These are phyloP conservation scores for Rhizodiscina lignyota DNA, from an alignment of 495 filamentous ascomycete species.

Conservation along the genomic window DNA sequence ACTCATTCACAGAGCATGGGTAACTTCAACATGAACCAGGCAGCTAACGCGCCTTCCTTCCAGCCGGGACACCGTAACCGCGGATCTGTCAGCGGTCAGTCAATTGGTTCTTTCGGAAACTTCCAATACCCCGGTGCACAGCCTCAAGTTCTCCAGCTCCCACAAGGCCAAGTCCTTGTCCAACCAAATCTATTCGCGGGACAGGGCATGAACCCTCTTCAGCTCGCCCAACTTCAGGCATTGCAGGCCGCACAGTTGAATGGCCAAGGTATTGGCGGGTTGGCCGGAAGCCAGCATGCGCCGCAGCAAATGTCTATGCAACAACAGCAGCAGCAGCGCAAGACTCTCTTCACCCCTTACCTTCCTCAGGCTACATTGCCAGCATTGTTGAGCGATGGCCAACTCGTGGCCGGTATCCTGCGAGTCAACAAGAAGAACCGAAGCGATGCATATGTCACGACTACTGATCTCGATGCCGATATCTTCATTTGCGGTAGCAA, in stretches of 20 bases:
- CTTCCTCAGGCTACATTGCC: slow-evolving; percentile 89
- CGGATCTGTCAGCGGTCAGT: slow-evolving; percentile 72
- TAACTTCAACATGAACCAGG: slow-evolving; percentile 46
- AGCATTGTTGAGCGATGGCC: slow-evolving; percentile 76
- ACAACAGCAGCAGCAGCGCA: slow-evolving; percentile 82
- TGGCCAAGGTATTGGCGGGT: slow-evolving; percentile 30
- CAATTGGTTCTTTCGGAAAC: slow-evolving; percentile 63
- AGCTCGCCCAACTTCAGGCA: slow-evolving; percentile 80
- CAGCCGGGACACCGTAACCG: slow-evolving; percentile 84
- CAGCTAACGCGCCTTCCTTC: slow-evolving; percentile 39
- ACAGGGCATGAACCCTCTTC: slow-evolving; percentile 77
- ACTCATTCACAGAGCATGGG: slow-evolving; percentile 33
- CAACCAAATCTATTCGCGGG: slow-evolving; percentile 61
- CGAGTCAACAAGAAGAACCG: slow-evolving; percentile 99
- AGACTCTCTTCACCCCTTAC: slow-evolving; percentile 97
- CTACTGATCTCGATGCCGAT: slow-evolving; percentile 86
- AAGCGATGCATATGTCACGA: slow-evolving; percentile 94
- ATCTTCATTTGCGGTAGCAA: slow-evolving; percentile 99
- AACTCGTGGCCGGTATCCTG: slow-evolving; percentile 89
- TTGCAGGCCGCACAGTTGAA: slow-evolving; percentile 69
- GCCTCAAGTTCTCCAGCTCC: slow-evolving; percentile 75
- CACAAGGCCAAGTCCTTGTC: slow-evolving; percentile 60
- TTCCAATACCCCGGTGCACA: slow-evolving; percentile 80
- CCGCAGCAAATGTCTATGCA: slow-evolving; percentile 42
- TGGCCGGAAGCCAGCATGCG: slow-evolving; percentile 64